phyloP scores from a whole-genome alignment of 345 rosid species.

The Boechera divaricarpa region DNA sequence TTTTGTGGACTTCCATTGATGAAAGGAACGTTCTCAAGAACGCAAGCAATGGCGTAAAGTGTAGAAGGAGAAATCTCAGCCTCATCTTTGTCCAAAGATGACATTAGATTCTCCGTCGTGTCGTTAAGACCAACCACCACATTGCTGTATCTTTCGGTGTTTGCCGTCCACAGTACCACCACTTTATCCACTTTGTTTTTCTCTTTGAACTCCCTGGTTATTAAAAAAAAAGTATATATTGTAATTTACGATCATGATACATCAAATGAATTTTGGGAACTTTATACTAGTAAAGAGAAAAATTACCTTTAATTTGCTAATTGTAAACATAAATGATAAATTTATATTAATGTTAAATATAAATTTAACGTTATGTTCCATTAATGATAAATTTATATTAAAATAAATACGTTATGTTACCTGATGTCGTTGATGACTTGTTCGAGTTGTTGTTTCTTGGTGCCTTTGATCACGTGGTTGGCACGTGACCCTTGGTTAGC shows the following conservation, averaged over 20 bases:
- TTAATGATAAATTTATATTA: no score
- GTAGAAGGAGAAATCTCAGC: constrained; percentile 97
- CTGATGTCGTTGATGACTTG: constrained; percentile 88
- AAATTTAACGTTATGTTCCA: no score
- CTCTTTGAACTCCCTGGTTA: constrained; percentile 84
- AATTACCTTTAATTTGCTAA: no score
- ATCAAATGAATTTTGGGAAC: no score
- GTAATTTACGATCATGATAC: neutral
- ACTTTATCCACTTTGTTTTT: constrained; percentile 80
- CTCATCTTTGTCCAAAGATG: constrained; percentile 81
- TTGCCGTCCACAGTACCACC: constrained; percentile 98
- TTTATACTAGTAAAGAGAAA: no score
- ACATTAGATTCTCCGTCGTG: constrained; percentile 83
- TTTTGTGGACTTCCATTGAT: constrained; percentile 99
- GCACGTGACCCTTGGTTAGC: constrained; percentile 97
- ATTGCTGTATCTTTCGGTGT: constrained; percentile 97
- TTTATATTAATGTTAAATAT: no score
- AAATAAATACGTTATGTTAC: constrained; percentile 40
- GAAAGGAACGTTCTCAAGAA: constrained; percentile 87
- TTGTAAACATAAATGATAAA: no score
- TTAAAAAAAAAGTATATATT: no score
- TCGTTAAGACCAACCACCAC: constrained; percentile 86
- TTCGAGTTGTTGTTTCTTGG: constrained; percentile 84
- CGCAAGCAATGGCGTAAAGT: constrained; percentile 85
- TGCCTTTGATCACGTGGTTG: constrained; percentile 81